These are phyloP conservation scores for Vitis hybrid DNA, from an alignment of 177 flowering plant species.

Conservation along the genomic window DNA sequence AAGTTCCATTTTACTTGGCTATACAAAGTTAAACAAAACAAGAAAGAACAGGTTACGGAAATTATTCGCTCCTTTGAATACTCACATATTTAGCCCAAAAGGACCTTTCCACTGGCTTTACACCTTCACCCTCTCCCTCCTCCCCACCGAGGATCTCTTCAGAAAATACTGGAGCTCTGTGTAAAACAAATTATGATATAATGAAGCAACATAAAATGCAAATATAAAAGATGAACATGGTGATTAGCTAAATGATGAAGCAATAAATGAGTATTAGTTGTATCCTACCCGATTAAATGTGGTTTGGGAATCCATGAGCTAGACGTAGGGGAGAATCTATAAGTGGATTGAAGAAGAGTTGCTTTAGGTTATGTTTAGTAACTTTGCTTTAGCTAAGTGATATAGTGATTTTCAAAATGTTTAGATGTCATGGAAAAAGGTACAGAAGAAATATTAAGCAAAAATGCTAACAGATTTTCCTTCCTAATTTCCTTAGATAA, in stretches of 20 bases:
- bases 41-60: neutral
- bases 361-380: no score
- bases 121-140: slow-evolving; percentile 65
- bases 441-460: no score
- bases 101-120: slow-evolving; percentile 74
- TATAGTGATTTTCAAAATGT: no score
- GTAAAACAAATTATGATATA: neutral
- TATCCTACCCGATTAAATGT: neutral
- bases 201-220: neutral
- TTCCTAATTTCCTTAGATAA: no score
- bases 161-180: slow-evolving; percentile 77
- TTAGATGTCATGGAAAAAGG: no score
- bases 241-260: slow-evolving; percentile 2
- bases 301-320: neutral
- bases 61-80: neutral
- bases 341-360: no score
- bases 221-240: neutral
- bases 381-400: no score
- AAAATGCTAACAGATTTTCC: no score
- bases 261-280: neutral
- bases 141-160: slow-evolving; percentile 70
- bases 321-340: no score
- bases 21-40: neutral
- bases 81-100: slow-evolving; percentile 99
- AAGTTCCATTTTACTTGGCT: neutral